Base-by-base conservation (phyloP, 805 yeast genomes). In the Yueomyces sp. region DNA sequence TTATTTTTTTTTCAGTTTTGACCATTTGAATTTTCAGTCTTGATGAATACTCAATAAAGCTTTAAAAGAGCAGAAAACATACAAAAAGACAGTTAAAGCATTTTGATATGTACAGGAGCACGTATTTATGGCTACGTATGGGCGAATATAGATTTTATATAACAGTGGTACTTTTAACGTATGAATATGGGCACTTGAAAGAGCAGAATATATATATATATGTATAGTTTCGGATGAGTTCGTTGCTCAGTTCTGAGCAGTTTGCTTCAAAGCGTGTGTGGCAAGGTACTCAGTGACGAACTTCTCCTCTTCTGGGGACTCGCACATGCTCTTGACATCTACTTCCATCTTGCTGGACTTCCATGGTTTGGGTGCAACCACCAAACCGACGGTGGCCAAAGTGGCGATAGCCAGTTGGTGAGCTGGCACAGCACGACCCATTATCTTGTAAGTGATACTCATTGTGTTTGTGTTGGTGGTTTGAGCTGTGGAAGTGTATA, bases 351-450 rank as follows among this genome's bases (percentile, higher is more conserved):
- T 70, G 51, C 74, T 70, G 28, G 77, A 66, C 42, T 63, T 54
- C 44, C 65, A 79, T 64, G 88, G 85, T 64, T 85, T 82, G 61
- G 92, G 92, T 41, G 71, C 63, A 47, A 74, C 77, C 44, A 77
- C 64, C 40, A 78, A 70, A 37, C 74, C 76, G 42, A 85, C 81
- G 32, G 80, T 63, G 50, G 82, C 79, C 55, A 88, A 70, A 39
- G 96, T 86, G 53, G 81, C 92, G 51, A 88, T 63, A 40, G 96
- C 82, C 62, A 88, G 76, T 52, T 77, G 82, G 68, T 87, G 90
- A 48, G 96, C 77, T 57, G 78, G 86, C 57, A 87, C 78, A 51
- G 84, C 66, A 70, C 74, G 85, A 48, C 97, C 97, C 57, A 86
- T 70, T 55, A 88, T 81, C 48, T 70, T 70, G 74, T 88, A 88